These are phyloP conservation scores for Brachypodium distachyon DNA, from an alignment of 202 grass and related monocot genomes.

Conservation along the genomic window DNA sequence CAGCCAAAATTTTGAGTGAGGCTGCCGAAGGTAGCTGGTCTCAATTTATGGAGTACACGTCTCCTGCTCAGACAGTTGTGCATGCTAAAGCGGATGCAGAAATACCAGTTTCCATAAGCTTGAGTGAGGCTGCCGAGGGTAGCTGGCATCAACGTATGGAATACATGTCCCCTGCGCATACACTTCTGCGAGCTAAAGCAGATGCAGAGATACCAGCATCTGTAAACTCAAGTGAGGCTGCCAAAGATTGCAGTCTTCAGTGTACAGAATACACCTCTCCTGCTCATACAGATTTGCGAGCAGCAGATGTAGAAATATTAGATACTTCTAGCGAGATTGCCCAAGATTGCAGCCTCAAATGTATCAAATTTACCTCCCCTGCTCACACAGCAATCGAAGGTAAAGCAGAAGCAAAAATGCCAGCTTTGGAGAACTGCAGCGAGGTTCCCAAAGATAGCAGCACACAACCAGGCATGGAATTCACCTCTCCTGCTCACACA, in stretches of 20 bases:
- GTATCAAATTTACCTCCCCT: conserved; percentile 14
- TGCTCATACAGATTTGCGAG: conserved; percentile 30
- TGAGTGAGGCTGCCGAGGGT: conserved; percentile 18
- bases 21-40: background rate
- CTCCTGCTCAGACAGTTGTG: conserved; percentile 35
- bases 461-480: conserved; percentile 22
- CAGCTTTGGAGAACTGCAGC: conserved; percentile 18
- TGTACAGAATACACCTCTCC: conserved; percentile 53
- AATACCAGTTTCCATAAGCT: conserved; percentile 29
- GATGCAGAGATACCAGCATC: conserved; percentile 19
- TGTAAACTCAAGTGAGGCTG: conserved; percentile 19
- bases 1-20: background rate
- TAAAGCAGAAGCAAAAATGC: conserved; percentile 8
- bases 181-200: conserved; percentile 5
- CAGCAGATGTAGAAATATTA: background rate
- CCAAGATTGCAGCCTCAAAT: conserved; percentile 5
- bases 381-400: conserved; percentile 3
- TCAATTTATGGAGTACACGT: conserved; percentile 16
- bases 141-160: conserved; percentile 22
- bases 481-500: conserved; percentile 57
- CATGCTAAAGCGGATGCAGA: conserved; percentile 14
- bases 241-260: conserved; percentile 1
- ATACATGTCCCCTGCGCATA: conserved; percentile 14
- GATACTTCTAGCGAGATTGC: background rate
- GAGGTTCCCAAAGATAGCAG: conserved; percentile 12